Evolutionary conservation across 805 yeast species (phyloP), one percentile per base, ranked within the genome.

Genomic region (Komagataella ulmi): DNA sequence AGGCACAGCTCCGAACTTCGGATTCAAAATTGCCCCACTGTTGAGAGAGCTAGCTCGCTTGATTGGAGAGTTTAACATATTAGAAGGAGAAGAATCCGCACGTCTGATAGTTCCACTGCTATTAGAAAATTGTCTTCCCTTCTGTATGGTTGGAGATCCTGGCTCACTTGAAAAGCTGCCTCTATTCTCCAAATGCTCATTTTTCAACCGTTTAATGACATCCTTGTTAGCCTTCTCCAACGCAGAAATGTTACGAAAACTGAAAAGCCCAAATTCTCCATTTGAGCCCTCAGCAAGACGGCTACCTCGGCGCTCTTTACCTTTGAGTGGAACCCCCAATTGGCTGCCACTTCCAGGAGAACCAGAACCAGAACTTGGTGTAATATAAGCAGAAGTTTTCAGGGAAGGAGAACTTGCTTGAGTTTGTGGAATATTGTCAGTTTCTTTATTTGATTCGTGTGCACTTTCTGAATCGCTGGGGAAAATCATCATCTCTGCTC

Each of bases 191-290:
- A 83, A 57, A 64, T 88, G 95, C 63, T 91, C 98, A 30, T 75
- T 83, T 60, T 89, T 86, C 61, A 93, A 75, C 55, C 96, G 72
- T 60, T 87, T 86, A 56, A 93, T 88, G 12, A 86, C 90, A 66
- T 90, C 97, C 61, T 88, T 88, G 62, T 93, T 93, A 7, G 96
- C 97, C 59, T 85, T 86, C 58, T 93, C 98, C 52, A 95, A 74
- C 5, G 93, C 93, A 3, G 91, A 83, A 55, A 93, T 69, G 63
- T 93, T 93, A 57, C 97, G 75, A 67, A 87, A 93, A 54, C 87
- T 83, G 65, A 93, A 93, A 3, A 93, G 83, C 0, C 99, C 99
- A 75, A 93, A 93, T 59, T 91, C 91, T 6, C 78, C 70, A 6
- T 73, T 70, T 21, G 72, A 69, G 2, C 84, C 75, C 52, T 85